These are phyloP conservation scores for Exophiala viscosa DNA, from an alignment of 2,329 filamentous ascomycete species.

Conservation along the genomic window DNA sequence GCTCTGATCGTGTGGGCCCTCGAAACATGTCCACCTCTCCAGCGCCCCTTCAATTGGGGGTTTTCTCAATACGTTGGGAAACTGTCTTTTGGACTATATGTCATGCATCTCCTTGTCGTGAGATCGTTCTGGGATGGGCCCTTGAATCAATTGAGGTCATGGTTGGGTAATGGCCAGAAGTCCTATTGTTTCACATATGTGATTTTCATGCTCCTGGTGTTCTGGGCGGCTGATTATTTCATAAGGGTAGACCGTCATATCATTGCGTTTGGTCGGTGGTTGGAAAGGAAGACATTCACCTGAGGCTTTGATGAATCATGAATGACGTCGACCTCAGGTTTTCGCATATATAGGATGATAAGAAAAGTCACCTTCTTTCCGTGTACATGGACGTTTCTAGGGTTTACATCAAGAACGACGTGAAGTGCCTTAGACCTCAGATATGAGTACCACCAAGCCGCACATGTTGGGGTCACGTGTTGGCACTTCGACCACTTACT, in stretches of 20 bases:
- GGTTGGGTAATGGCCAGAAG: background rate
- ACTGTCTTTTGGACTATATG: conserved; percentile 46
- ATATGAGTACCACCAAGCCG: no score
- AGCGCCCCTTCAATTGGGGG: conserved; percentile 40
- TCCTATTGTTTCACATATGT: background rate
- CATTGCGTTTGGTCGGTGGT: conserved; percentile 8
- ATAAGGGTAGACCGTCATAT: conserved; percentile 5
- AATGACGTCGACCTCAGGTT: no score
- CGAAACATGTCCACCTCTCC: conserved; percentile 40
- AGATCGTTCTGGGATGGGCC: background rate
- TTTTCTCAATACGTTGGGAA: conserved; percentile 47
- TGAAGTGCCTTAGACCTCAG: no score
- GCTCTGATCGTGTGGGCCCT: conserved; percentile 41
- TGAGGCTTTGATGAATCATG: no score
- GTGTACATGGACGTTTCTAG: background rate
- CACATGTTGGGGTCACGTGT: no score
- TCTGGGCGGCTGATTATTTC: conserved; percentile 9
- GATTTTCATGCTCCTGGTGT: background rate
- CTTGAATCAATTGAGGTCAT: background rate
- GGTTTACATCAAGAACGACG: no score
- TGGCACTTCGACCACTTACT: no score
- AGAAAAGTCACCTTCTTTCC: background rate
- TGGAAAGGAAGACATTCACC: conserved; percentile 3
- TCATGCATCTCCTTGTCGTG: conserved; percentile 36
- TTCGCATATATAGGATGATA: no score